These are phyloP conservation scores for Hypomontagnella submonticulosa DNA, from an alignment of 495 filamentous ascomycete species.

Conservation along the genomic window DNA sequence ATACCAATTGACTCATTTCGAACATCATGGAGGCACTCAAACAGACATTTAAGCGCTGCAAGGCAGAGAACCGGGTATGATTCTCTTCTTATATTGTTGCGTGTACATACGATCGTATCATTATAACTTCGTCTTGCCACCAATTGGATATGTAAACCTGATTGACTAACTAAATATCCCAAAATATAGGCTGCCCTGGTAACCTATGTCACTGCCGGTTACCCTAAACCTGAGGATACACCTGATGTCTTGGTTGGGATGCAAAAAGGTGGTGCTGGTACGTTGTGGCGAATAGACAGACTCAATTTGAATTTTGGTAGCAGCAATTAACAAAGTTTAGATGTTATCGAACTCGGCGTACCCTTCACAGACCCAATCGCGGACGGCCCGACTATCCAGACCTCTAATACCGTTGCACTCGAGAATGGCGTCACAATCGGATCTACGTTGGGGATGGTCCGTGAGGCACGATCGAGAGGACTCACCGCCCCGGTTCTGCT, in stretches of 20 bases:
- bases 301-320: not conserved
- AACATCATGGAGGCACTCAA: slow-evolving; percentile 78
- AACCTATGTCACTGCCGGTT: slow-evolving; percentile 96
- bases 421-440: slow-evolving; percentile 86
- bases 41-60: slow-evolving; percentile 88
- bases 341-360: slow-evolving; percentile 85
- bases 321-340: slow-evolving; percentile 50
- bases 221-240: slow-evolving; percentile 82
- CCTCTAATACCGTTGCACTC: slow-evolving; percentile 86
- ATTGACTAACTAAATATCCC: slow-evolving; percentile 17
- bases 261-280: slow-evolving; percentile 94
- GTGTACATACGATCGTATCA: not conserved
- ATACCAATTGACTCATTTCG: slow-evolving; percentile 15
- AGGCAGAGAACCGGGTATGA: slow-evolving; percentile 73
- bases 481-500: slow-evolving; percentile 84
- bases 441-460: slow-evolving; percentile 80
- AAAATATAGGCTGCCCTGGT: slow-evolving; percentile 76
- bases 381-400: slow-evolving; percentile 94
- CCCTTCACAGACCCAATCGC: slow-evolving; percentile 99
- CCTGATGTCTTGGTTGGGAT: slow-evolving; percentile 86
- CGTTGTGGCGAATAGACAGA: slow-evolving; percentile 36
- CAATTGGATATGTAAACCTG: no score
- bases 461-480: slow-evolving; percentile 77
- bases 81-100: slow-evolving; percentile 7
- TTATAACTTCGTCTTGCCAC: no score